These are phyloP conservation scores for Exophiala aquamarina DNA, from an alignment of 2,329 filamentous ascomycete genomes.

Conservation along the genomic window DNA sequence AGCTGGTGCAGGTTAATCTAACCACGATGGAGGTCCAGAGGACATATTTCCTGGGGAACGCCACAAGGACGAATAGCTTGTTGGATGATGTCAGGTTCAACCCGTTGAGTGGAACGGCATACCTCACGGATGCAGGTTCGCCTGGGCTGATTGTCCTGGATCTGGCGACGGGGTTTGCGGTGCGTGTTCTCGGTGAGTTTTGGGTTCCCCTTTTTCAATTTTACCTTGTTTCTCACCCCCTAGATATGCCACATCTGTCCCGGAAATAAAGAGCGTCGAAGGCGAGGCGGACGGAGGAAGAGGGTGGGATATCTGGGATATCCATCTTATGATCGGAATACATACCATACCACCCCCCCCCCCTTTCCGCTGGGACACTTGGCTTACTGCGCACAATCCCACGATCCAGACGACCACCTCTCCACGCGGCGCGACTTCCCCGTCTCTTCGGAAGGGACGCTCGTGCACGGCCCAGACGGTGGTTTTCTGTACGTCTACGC, in stretches of 20 bases:
- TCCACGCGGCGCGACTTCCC: conserved; percentile 31
- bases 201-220: too few relatives aligned
- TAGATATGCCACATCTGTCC: too few relatives aligned
- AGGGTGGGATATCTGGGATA: too few relatives aligned
- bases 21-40: conserved; percentile 35
- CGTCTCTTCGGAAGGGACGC: conserved; percentile 32
- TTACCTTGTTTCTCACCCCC: too few relatives aligned
- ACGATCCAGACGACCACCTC: conserved; percentile 28
- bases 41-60: conserved; percentile 36
- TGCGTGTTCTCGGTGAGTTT: conserved; percentile 28
- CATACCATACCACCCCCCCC: too few relatives aligned
- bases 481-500: conserved; percentile 31
- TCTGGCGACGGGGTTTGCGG: conserved; percentile 26
- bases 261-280: too few relatives aligned
- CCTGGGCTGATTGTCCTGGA: conserved; percentile 30
- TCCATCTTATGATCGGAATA: too few relatives aligned
- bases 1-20: conserved; percentile 36
- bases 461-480: conserved; percentile 26
- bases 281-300: too few relatives aligned
- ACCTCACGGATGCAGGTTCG: conserved; percentile 25
- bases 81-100: neutral
- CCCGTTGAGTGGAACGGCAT: conserved; percentile 31
- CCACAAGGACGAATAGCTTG: conserved; percentile 18
- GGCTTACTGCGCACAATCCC: too few relatives aligned
- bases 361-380: too few relatives aligned